These are phyloP conservation scores for Pseudognaphalium luteoalbum DNA, from an alignment of 129 eudicot species.

Conservation along the genomic window DNA sequence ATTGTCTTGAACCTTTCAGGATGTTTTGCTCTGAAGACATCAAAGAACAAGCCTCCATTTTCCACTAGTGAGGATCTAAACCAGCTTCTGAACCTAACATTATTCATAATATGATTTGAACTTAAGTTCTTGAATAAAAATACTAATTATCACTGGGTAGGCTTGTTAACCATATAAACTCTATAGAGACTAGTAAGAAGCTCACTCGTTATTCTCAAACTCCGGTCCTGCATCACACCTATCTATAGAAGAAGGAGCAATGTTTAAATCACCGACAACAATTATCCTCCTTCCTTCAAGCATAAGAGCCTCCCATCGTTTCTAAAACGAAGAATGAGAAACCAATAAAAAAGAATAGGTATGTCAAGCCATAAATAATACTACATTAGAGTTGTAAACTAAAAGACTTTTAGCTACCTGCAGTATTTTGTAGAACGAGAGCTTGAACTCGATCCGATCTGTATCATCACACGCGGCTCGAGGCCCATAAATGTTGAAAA, in stretches of 20 bases:
- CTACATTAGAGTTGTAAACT: background rate
- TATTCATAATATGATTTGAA: background rate
- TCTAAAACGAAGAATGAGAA: slow-evolving; percentile 52
- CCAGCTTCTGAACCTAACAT: slow-evolving; percentile 88
- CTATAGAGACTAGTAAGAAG: slow-evolving; percentile 20
- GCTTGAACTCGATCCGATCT: slow-evolving; percentile 83
- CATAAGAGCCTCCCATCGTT: slow-evolving; percentile 87
- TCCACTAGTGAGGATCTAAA: slow-evolving; percentile 79
- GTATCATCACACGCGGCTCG: slow-evolving; percentile 75
- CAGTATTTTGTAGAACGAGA: slow-evolving; percentile 64
- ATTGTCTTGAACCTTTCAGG: slow-evolving; percentile 71
- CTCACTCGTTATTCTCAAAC: slow-evolving; percentile 95
- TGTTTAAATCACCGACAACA: slow-evolving; percentile 93
- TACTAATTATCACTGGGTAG: background rate
- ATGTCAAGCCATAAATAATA: background rate
- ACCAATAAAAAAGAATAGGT: slow-evolving; percentile 9
- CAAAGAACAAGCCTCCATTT: slow-evolving; percentile 74
- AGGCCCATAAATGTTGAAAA: slow-evolving; percentile 94
- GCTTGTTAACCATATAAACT: background rate
- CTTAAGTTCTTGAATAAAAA: background rate
- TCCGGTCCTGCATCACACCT: slow-evolving; percentile 98
- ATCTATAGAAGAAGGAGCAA: slow-evolving; percentile 89
- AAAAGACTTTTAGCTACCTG: slow-evolving; percentile 47
- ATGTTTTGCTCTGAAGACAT: slow-evolving; percentile 85
- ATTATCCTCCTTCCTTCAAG: slow-evolving; percentile 69